Conservation (phyloP, 208 protist species). For the Trypanosoma cruzi region DNA sequence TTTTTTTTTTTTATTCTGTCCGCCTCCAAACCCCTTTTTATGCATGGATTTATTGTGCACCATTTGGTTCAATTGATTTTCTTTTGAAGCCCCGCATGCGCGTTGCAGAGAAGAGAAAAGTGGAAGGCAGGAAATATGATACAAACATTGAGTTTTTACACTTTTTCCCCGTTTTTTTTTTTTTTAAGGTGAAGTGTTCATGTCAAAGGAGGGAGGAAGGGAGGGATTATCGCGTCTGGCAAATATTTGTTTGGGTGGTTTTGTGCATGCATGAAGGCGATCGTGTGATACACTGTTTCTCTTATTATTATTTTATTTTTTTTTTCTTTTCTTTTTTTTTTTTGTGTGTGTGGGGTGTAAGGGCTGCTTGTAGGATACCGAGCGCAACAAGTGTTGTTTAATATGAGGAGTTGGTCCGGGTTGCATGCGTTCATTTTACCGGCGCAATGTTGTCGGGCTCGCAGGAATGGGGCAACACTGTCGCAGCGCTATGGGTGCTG, state of each 20-base stretch:
- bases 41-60: too few species aligned
- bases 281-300: background rate
- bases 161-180: background rate
- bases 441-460: background rate
- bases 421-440: background rate
- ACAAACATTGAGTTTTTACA: background rate
- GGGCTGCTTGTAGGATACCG: background rate
- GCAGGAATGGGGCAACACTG: background rate
- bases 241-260: too few species aligned
- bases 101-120: slow-evolving; percentile 1
- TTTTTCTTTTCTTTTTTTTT: slow-evolving; percentile 3
- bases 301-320: background rate
- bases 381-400: background rate
- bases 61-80: too few species aligned
- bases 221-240: too few species aligned
- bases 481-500: slow-evolving; percentile 9
- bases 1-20: too few species aligned
- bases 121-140: background rate
- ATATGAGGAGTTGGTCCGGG: slow-evolving; percentile 1
- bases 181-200: too few species aligned
- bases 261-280: too few species aligned
- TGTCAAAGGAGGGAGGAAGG: too few species aligned
- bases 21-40: too few species aligned
- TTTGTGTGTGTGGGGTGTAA: too few species aligned
- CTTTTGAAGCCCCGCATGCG: background rate